Base-by-base conservation (phyloP, 1,139 yeast genomes). In the Sporopachydermia cereana region DNA sequence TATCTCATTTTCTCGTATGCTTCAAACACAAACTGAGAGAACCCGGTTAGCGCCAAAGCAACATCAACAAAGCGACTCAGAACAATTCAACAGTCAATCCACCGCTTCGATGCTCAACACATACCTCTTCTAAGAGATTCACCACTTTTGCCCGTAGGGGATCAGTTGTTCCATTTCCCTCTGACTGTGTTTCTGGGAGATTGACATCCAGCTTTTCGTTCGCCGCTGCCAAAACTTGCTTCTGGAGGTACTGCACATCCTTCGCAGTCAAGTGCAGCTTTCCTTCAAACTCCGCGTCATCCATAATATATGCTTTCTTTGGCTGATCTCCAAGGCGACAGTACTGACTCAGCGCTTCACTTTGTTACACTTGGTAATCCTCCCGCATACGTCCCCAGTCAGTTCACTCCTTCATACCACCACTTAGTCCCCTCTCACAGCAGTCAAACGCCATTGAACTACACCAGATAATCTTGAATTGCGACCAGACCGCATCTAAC, bases 211-310 rank as follows among this genome's bases (percentile, higher is more conserved):
- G 61, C 50, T 71, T 72, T 18, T 62, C 54, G 39, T 66, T 66
- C 14, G 71, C 67, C 9, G 67, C 64, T 16, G 58, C 58, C 18
- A 66, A 53, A 16, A 77, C 54, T 50, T 67, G 68, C 41, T 63
- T 59, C 51, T 73, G 74, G n/a, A 78, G 60, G 49, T 61, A 67
- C 36, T 65, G 61, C 49, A 76, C 62, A 51, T 79, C 84, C 49
- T 71, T 76, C 47, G 69, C 66, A 30, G 74, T 65, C 36, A 77
- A 63, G 49, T 69, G 72, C 41, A 77, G 61, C 56, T 69, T 73
- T n/a, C 39, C 39, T 20, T 34, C 39, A 12, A 16, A 12, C 20
- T 16, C 39, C 5, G 39, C 9, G n/a, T 7, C 12, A 34, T 34
- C 22, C 39, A 34, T 34, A 12, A 34, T 34, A 34, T 34, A 16